These are phyloP conservation scores for Fusarium annulatum DNA, from an alignment of 2,329 filamentous ascomycete species.

Conservation along the genomic window DNA sequence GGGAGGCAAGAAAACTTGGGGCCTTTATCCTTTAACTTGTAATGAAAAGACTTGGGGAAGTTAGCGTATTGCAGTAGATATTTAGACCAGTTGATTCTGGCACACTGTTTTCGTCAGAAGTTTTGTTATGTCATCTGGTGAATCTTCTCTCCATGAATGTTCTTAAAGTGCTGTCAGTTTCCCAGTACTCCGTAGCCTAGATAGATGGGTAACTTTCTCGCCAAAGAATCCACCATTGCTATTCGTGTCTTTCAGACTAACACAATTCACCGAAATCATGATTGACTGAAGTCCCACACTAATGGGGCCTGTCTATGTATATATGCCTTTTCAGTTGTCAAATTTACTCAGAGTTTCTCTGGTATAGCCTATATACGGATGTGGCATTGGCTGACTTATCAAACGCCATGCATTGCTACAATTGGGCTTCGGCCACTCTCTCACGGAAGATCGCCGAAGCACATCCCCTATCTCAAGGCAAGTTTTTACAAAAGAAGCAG, in stretches of 20 bases:
- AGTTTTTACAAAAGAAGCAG: conserved; percentile 27
- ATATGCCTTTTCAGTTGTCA: neutral
- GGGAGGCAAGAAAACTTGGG: neutral
- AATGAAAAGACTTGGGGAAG: neutral
- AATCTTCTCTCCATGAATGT: neutral
- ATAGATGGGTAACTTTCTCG: neutral
- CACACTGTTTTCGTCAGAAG: no score
- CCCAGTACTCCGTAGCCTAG: neutral
- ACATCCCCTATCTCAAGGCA: conserved; percentile 4
- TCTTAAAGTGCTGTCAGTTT: neutral
- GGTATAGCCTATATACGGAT: neutral
- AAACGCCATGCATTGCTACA: neutral
- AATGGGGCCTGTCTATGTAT: neutral
- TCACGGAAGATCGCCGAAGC: conserved; percentile 30
- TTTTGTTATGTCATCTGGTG: neutral
- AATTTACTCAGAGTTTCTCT: neutral
- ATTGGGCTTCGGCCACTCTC: conserved; percentile 4
- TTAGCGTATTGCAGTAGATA: neutral
- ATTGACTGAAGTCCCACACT: neutral
- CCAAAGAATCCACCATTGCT: neutral
- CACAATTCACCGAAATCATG: neutral
- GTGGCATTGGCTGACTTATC: neutral
- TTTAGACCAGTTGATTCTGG: no score
- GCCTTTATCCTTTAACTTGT: neutral
- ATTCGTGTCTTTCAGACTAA: neutral